Conservation (phyloP, 1,284 basidiomycete genomes). For the Sphagnurus paluster region DNA sequence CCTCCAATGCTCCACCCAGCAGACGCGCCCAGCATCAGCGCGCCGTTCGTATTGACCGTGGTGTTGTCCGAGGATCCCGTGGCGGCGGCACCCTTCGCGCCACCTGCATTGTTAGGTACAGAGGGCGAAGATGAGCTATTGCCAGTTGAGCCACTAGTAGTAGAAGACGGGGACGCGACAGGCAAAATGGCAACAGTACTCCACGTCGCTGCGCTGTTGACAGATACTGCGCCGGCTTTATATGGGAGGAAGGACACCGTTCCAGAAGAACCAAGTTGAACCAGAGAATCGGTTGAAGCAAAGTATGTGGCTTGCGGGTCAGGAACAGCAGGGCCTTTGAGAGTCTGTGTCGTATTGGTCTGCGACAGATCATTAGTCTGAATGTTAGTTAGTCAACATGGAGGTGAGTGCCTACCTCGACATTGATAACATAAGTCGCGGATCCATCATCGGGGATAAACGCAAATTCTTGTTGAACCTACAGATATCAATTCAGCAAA, state of each 20-base stretch:
- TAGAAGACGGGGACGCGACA: conserved; percentile 10
- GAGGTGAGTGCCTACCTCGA: conserved; percentile 44
- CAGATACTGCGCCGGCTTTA: conserved; percentile 43
- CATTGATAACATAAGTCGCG: conserved; percentile 77
- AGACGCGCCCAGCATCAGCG: conserved; percentile 9
- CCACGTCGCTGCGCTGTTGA: conserved; percentile 34
- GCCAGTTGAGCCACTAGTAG: conserved; percentile 5
- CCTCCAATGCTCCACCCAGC: conserved; percentile 11
- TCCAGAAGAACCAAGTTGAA: conserved; percentile 75
- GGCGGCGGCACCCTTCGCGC: conserved; percentile 16
- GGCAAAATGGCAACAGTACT: conserved; percentile 22
- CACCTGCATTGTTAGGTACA: no score
- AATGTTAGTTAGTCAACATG: neutral
- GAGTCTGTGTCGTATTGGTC: conserved; percentile 75
- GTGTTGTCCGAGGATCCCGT: conserved; percentile 6
- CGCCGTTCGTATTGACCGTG: conserved; percentile 9
- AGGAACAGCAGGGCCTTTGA: conserved; percentile 67
- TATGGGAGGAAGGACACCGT: conserved; percentile 70
- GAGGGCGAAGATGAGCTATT: conserved; percentile 5
- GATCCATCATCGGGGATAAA: conserved; percentile 85
- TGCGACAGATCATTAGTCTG: conserved; percentile 22
- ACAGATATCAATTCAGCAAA: neutral
- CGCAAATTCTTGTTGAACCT: conserved; percentile 82
- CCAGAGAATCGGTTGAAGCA: conserved; percentile 66
- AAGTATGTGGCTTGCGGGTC: conserved; percentile 74